A percentile compares a stretch with the other conserved stretches of the same genome.
phyloP scores from a whole-genome alignment of 768 basidiomycete species.

The Naematelia aurantialba region DNA sequence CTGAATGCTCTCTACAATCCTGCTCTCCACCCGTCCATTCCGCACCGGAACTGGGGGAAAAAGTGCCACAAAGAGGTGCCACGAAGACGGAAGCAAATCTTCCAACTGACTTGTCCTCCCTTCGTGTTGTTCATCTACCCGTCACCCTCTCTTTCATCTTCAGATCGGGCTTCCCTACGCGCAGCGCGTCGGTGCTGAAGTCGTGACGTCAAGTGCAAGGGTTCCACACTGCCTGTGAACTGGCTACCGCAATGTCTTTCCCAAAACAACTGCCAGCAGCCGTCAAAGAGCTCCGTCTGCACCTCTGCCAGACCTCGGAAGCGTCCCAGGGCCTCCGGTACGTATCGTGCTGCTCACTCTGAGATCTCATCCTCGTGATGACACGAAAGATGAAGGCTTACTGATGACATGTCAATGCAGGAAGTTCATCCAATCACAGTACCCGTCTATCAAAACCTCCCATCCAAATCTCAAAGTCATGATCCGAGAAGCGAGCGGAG shows the following conservation, averaged over 20 bases:
- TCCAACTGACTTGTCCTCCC: neutral
- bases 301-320: slow-evolving; percentile 47
- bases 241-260: slow-evolving; percentile 48
- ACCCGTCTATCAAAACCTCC: slow-evolving; percentile 46
- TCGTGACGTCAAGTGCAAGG: no score
- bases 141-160: no score
- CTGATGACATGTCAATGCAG: slow-evolving; percentile 18
- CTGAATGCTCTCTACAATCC: no score
- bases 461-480: slow-evolving; percentile 50
- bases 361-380: neutral
- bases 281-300: slow-evolving; percentile 50
- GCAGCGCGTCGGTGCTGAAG: no score
- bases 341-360: slow-evolving; percentile 10
- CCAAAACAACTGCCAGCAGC: slow-evolving; percentile 46
- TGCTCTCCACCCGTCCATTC: no score
- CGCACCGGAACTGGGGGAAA: no score
- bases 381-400: neutral
- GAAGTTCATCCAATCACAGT: slow-evolving; percentile 45
- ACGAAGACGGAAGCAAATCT: neutral
- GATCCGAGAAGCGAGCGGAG: slow-evolving; percentile 48
- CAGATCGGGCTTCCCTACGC: no score
- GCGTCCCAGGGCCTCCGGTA: slow-evolving; percentile 47
- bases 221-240: no score
- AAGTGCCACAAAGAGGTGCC: neutral
- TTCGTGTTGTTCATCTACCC: no score